A percentile compares a stretch with the other conserved stretches of the same genome.
Evolutionary conservation across 2,329 filamentous ascomycete genomes (phyloP).

Genomic region (Metarhizium sp.): DNA sequence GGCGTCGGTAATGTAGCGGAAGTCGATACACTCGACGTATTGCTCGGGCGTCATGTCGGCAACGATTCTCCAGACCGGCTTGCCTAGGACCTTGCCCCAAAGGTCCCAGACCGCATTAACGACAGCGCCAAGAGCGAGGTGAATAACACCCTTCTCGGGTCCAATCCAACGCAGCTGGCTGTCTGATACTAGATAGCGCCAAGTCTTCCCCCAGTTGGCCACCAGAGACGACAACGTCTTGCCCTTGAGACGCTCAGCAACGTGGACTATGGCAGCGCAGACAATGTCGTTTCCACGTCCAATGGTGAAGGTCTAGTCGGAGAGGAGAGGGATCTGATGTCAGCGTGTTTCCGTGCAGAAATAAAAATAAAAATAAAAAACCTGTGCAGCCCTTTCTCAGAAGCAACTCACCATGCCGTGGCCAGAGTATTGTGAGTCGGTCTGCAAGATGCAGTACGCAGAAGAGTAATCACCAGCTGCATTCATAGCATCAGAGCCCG

Average conservation of each 20-base stretch:
- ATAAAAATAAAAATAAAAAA: too few relatives aligned
- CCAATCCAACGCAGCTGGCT: conserved; percentile 89
- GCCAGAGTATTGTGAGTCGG: conserved; percentile 60
- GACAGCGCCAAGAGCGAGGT: conserved; percentile 80
- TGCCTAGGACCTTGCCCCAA: conserved; percentile 80
- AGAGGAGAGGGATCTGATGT: not conserved
- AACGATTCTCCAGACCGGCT: conserved; percentile 86
- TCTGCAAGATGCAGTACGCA: conserved; percentile 88
- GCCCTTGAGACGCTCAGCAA: conserved; percentile 67
- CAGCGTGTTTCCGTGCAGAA: not conserved
- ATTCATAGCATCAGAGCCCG: conserved; percentile 96
- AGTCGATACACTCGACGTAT: conserved; percentile 82
- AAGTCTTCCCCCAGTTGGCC: conserved; percentile 75
- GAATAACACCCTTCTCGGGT: conserved; percentile 88
- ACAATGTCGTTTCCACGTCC: conserved; percentile 89
- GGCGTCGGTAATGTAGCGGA: conserved; percentile 91
- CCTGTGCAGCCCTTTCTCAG: not conserved
- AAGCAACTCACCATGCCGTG: conserved; percentile 61
- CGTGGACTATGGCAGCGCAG: conserved; percentile 70
- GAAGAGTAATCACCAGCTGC: conserved; percentile 85
- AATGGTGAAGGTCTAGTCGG: conserved; percentile 61
- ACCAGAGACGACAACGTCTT: conserved; percentile 70
- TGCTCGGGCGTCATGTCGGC: conserved; percentile 85
- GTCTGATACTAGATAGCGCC: conserved; percentile 86
- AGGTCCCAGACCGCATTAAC: conserved; percentile 92